Base-by-base conservation (phyloP, 768 basidiomycete species). In the Gymnopilus dilepis region DNA sequence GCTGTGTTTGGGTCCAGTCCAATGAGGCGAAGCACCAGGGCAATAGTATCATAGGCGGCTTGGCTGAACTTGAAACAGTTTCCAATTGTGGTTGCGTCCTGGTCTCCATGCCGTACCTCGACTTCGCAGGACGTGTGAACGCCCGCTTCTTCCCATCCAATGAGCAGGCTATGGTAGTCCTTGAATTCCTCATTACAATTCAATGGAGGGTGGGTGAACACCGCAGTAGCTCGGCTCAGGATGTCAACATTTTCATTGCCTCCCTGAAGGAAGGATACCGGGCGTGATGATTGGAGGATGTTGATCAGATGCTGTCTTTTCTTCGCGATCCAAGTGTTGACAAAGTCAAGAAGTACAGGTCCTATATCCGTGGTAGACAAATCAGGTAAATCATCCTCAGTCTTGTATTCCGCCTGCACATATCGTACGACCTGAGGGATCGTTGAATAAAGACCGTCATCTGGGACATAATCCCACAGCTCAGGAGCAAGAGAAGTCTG, bases 131-230 rank as follows among this genome's bases (percentile, higher is more conserved):
- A 53, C 1, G 37, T 13, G 11, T 53, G 51, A 12, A 53, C 30
- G 6, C 21, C 37, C 4, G 51, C 51, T 53, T 53, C 51, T 6
- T 53, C 51, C 51, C 51, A 53, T 53, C 31, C 51, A 53, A 53
- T 21, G 45, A 47, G 26, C 12, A 47, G 8, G 24, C 12, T 4
- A 4, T 47, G 8, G 3, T 26, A 5, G 9, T 22, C 22, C 2
- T 22, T 26, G 45, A 31, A 53, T 22, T 30, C 19, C 11, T n/a
- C 22, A 37, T 15, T 21, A 22, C 12, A 11, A 6, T 12, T 21
- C 19, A 11, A 22, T 21, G 21, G 3, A 21, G 34, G 21, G 21
- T 53, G 51, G 8, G 11, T 15, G 33, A 53, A 53, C 3, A 53
- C 51, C 2, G 51, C 51, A 9, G 51, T 53, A 12, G 51, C 51